These are phyloP conservation scores for Isochrysis galbana DNA, from an alignment of 78 protist species.

Conservation along the genomic window DNA sequence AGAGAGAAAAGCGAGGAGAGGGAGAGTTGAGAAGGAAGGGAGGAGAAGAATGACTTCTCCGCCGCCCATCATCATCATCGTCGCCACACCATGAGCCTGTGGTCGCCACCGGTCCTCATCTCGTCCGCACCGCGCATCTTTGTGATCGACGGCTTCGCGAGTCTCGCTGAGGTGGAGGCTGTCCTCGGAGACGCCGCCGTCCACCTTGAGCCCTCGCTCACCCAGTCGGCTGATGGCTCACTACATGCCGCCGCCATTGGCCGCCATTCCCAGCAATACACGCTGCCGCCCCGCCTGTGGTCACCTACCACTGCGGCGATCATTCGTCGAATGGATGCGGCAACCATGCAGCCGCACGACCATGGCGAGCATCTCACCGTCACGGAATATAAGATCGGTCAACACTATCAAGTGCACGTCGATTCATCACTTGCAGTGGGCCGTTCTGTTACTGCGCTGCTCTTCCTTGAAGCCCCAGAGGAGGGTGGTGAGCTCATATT, in stretches of 20 bases:
- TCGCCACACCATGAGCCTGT: too few species aligned
- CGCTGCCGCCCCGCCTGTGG: neutral
- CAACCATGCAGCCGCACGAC: neutral
- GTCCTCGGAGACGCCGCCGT: neutral
- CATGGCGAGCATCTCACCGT: neutral
- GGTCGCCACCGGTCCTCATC: neutral
- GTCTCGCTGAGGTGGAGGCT: neutral
- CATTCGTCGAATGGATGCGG: neutral
- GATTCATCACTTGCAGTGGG: neutral
- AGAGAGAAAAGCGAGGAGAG: too few species aligned
- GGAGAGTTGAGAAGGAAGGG: too few species aligned
- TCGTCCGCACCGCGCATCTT: neutral
- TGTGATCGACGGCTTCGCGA: neutral
- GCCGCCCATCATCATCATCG: too few species aligned
- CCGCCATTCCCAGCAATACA: neutral
- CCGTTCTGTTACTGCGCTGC: neutral
- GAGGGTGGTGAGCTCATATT: neutral
- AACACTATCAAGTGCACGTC: neutral
- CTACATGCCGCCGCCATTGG: neutral
- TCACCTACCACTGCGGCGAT: neutral
- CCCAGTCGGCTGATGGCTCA: neutral
- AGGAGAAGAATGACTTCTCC: too few species aligned
- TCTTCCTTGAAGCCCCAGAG: neutral
- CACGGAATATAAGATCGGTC: neutral
- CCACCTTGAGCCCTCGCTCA: neutral